Evolutionary conservation across 192 early-diverging fungal species (phyloP), one percentile per base, ranked within the genome.

Genomic region (Ambispora gerdemannii): DNA sequence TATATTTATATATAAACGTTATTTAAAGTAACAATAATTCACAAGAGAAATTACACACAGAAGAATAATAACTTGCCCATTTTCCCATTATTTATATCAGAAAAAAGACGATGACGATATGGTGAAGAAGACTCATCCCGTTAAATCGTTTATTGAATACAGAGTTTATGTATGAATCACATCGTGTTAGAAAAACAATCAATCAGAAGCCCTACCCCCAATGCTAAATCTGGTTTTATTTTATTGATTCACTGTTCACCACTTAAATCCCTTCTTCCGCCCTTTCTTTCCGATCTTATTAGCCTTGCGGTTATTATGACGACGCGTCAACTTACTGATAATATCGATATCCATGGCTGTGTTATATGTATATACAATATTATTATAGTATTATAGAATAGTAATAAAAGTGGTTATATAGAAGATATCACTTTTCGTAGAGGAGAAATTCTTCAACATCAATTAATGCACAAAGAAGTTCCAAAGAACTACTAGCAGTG

Each of bases 181-280:
- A n/a, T n/a, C n/a, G n/a, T n/a, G n/a, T n/a, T n/a, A n/a, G n/a
- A n/a, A n/a, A n/a, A n/a, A n/a, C n/a, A n/a, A n/a, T n/a, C n/a
- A n/a, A n/a, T n/a, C n/a, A n/a, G n/a, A n/a, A n/a, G n/a, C n/a
- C n/a, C n/a, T n/a, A n/a, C n/a, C n/a, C n/a, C n/a, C n/a, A n/a
- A n/a, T n/a, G n/a, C n/a, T n/a, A n/a, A n/a, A n/a, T n/a, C n/a
- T 51, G 64, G 56, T 25, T 25, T 62, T 3, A 20, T 63, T 25
- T 49, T 49, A 30, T 20, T 47, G 19, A 35, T 32, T 10, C 35
- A 3, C 38, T 43, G 6, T 43, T 43, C 38, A 43, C 38, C 38
- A 43, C 38, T 43, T 43, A 15, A 43, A 43, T 15, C 38, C 38
- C 15, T 43, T 43, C 38, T 43, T 43, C 15, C 38, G 38, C 7